Evolutionary conservation across 2,329 filamentous ascomycete species (phyloP), one percentile per base, ranked within the genome.

Genomic region (Diaporthe citriasiana): DNA sequence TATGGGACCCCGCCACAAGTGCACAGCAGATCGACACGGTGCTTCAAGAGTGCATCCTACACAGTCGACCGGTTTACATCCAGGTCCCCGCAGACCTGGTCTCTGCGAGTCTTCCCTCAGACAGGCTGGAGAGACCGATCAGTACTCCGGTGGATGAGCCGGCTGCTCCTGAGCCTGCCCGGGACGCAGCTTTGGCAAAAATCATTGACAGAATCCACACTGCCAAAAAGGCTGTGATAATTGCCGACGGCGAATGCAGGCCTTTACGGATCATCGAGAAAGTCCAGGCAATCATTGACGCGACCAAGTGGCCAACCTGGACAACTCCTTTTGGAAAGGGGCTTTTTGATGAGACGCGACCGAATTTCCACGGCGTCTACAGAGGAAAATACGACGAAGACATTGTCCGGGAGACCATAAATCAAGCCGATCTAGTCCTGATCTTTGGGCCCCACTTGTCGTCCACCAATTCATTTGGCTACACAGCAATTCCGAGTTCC

Each of bases 201-300:
- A 25, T 40, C 17, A 1, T 59, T 0, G 55, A 59, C 33, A 59
- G 55, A 7, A 59, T 59, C 8, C 0, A 38, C 55, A 17, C 3
- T 19, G 55, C 55, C 0, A 59, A 38, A 35, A 38, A 15, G 33
- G 19, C 55, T 9, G 33, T 59, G 0, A 59, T 59, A 19, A 25
- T 59, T 38, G 55, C 55, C 55, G 55, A 59, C 5, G 55, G 55
- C 22, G 55, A 40, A 40, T 59, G 55, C 22, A 56, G 55, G 33
- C 55, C 56, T 9, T 38, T 40, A 3, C 10, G n/a, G 4, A 59
- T 59, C 13, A 17, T 27, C 12, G 33, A 40, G 2, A 12, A 59
- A 25, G 56, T 59, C 2, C 56, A 59, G 4, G 12, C 1, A 25
- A 9, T 59, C 35, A 25, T 59, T 25, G 56, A 59, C 22, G 13